Percentiles rank a stretch among this genome's conserved stretches.
These are phyloP conservation scores for Fusarium chuoi DNA, from an alignment of 2,329 filamentous ascomycete genomes.

Conservation along the genomic window DNA sequence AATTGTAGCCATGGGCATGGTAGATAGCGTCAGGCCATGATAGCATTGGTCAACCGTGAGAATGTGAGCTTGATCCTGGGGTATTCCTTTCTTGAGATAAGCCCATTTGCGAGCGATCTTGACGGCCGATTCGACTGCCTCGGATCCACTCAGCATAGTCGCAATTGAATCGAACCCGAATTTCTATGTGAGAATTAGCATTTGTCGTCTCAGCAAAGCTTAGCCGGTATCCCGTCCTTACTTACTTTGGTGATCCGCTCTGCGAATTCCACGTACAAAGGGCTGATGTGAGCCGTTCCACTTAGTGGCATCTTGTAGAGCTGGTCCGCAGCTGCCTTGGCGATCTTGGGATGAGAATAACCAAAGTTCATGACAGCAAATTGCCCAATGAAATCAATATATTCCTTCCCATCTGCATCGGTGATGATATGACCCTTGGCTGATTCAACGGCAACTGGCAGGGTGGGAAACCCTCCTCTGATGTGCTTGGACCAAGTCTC, in stretches of 20 bases:
- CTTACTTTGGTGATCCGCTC: neutral
- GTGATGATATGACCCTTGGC: neutral
- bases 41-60: neutral
- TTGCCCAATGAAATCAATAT: neutral
- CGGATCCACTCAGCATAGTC: neutral
- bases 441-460: neutral
- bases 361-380: neutral
- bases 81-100: neutral
- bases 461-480: neutral
- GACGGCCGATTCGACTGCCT: neutral
- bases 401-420: neutral
- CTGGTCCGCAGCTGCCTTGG: neutral
- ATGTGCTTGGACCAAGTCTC: neutral
- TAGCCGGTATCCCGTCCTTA: accelerated
- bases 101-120: neutral
- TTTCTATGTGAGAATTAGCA: neutral
- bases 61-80: neutral
- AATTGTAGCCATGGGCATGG: neutral
- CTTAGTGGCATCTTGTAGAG: neutral
- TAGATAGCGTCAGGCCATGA: neutral
- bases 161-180: neutral
- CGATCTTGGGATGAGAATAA: neutral
- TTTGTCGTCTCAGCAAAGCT: too few species aligned
- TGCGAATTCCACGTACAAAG: neutral
- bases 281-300: neutral